Base-by-base conservation (phyloP, 1,284 basidiomycete species). In the Abortiporus biennis region DNA sequence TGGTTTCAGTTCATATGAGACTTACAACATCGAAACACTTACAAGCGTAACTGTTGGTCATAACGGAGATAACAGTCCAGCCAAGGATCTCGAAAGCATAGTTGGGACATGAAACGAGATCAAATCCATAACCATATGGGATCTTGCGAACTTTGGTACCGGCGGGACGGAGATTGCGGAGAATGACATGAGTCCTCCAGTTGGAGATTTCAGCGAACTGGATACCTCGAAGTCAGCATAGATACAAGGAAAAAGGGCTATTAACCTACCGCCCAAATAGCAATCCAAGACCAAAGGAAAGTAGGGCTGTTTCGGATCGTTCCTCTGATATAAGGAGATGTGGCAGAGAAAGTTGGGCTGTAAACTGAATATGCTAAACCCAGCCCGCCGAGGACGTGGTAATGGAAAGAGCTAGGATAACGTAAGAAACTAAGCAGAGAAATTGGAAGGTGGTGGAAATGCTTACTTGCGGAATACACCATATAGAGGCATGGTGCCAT, bases 391-490 rank as follows among this genome's bases (percentile, higher is more conserved):
- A 95, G 71, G 42, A 94, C 56, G 68, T 91, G 88, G 63, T 97
- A 96, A 64, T 96, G 91, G 0, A 73, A 72, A 8, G 88, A 94
- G 65, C 92, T 95, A 52, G 3, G 30, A 42, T 30, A 40, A 17
- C 8, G 39, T 16, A 42, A 47, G 45, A 37, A 41, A 34, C 22
- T 5, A 11, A 31, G 33, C 9, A 34, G 24, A 30, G 36, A 37
- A 2, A 27, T 20, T 31, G 22, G 24, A 40, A 21, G 21, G 35
- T 19, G 9, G 16, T 23, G 43, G 24, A 25, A 2, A 38, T 37
- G 64, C 75, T 35, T 45, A 94, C 91, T 99, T 99, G 61, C 87
- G 88, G 71, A 94, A 87, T 35, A 99, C 77, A 59, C 93, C 92
- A 47, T 65, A 63, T 45, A 88, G 66, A 1, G 95, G 96, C 85